Evolutionary conservation across 495 filamentous ascomycete genomes (phyloP).

Genomic region (Aspergillus diversus): DNA sequence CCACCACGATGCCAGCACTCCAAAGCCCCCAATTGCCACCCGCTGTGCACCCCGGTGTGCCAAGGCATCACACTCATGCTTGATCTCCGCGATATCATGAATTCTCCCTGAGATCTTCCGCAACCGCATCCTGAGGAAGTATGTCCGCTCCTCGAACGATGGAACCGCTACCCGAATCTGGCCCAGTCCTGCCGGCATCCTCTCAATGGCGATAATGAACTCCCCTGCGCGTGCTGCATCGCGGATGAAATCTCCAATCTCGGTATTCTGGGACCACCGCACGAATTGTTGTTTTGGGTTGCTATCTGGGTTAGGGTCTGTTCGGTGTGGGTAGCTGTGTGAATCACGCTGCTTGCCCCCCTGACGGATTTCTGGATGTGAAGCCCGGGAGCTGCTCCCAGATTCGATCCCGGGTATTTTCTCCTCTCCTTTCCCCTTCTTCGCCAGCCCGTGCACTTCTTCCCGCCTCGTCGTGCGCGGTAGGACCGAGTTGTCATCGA

Average conservation of each 20-base stretch:
- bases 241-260: constrained; percentile 93
- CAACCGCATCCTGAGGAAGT: constrained; percentile 78
- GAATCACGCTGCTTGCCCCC: too few species aligned
- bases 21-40: constrained; percentile 79
- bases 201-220: constrained; percentile 84
- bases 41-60: constrained; percentile 78
- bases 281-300: constrained; percentile 59
- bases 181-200: constrained; percentile 53
- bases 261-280: constrained; percentile 87
- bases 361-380: too few species aligned
- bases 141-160: constrained; percentile 84
- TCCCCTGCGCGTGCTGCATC: constrained; percentile 83
- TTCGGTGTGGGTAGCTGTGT: too few species aligned
- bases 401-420: background rate
- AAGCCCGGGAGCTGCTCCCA: too few species aligned
- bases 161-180: constrained; percentile 82
- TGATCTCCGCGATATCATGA: constrained; percentile 67
- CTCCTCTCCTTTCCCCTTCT: constrained; percentile 20
- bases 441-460: constrained; percentile 47
- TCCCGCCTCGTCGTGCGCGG: constrained; percentile 30
- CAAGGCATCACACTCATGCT: constrained; percentile 77
- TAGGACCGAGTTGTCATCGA: constrained; percentile 61
- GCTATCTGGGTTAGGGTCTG: constrained; percentile 43
- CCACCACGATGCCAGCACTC: constrained; percentile 76
- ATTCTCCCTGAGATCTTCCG: constrained; percentile 71